Evolutionary conservation across 345 rosid genomes (phyloP).

Genomic region (Gossypium thurberi): DNA sequence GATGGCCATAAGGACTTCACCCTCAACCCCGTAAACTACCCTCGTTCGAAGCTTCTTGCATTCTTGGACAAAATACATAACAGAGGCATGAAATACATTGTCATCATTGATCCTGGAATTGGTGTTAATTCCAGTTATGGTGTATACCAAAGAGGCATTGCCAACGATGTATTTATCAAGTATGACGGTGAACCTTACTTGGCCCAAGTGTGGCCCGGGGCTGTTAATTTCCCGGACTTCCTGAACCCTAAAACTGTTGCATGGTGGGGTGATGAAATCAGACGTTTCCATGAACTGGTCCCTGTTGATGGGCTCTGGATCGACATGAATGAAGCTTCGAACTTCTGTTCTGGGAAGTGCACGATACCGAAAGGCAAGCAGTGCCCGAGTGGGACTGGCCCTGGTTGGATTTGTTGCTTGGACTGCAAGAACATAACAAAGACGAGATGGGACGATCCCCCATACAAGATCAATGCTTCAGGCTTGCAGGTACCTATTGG

Average conservation of each 20-base stretch:
- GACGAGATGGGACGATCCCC: slow-evolving; percentile 93
- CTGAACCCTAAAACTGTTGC: slow-evolving; percentile 84
- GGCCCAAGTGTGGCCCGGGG: slow-evolving; percentile 99
- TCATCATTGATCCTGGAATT: slow-evolving; percentile 42
- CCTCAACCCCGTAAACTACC: slow-evolving; percentile 49
- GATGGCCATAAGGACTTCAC: slow-evolving; percentile 94
- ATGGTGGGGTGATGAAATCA: slow-evolving; percentile 96
- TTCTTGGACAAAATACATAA: slow-evolving; percentile 77
- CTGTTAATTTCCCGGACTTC: slow-evolving; percentile 95
- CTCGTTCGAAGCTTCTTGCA: slow-evolving; percentile 71
- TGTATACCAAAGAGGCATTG: slow-evolving; percentile 66
- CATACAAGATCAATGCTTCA: slow-evolving; percentile 93
- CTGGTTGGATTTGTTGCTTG: slow-evolving; percentile 93
- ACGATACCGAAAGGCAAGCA: slow-evolving; percentile 54
- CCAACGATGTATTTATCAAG: slow-evolving; percentile 85
- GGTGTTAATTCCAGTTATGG: slow-evolving; percentile 71
- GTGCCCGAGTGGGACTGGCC: slow-evolving; percentile 78
- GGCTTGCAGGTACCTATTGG: slow-evolving; percentile 70
- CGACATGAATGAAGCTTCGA: slow-evolving; percentile 95
- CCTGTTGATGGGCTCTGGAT: slow-evolving; percentile 94
- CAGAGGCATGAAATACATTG: slow-evolving; percentile 89
- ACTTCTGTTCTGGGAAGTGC: slow-evolving; percentile 82
- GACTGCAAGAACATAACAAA: slow-evolving; percentile 92
- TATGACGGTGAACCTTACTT: slow-evolving; percentile 73
- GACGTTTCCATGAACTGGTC: slow-evolving; percentile 78